phyloP scores from a whole-genome alignment of 164 flowering plant species.

The Warburgia ugandensis region DNA sequence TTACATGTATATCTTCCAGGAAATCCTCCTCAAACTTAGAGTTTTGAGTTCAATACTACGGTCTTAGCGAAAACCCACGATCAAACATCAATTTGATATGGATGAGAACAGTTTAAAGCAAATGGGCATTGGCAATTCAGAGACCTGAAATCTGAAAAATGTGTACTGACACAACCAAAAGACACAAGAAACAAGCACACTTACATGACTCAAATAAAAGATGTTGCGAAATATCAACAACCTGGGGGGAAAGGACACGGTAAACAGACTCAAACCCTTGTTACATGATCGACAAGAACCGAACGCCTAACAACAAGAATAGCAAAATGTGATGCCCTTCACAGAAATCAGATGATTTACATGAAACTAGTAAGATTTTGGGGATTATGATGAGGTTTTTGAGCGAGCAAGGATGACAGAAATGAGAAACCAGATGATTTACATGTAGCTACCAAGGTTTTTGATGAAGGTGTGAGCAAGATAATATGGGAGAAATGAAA shows the following conservation, averaged over 20 bases:
- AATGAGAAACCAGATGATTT: too few relatives aligned
- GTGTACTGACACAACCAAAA: constrained; percentile 12
- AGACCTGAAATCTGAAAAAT: neutral
- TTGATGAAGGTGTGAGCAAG: neutral
- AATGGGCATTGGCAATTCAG: constrained; percentile 22
- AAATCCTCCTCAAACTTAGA: neutral
- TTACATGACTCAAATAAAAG: constrained; percentile 29
- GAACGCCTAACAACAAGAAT: neutral
- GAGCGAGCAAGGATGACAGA: too few relatives aligned
- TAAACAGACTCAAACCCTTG: constrained; percentile 4
- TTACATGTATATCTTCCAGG: constrained; percentile 2
- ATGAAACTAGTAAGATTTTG: constrained; percentile 11
- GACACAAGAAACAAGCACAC: neutral
- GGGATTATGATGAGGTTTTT: neutral
- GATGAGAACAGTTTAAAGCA: constrained; percentile 18
- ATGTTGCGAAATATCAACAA: constrained; percentile 11
- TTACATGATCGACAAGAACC: constrained; percentile 24
- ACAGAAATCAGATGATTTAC: constrained; percentile 5
- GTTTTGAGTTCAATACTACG: neutral
- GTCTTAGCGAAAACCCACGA: constrained; percentile 45
- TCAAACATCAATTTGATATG: constrained; percentile 5
- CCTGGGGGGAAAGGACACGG: neutral
- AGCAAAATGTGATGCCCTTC: constrained; percentile 7
- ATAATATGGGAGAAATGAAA: neutral
- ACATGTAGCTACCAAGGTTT: too few relatives aligned